phyloP scores from a whole-genome alignment of 805 yeast genomes.

The Sungouiozyma ichnusensis region DNA sequence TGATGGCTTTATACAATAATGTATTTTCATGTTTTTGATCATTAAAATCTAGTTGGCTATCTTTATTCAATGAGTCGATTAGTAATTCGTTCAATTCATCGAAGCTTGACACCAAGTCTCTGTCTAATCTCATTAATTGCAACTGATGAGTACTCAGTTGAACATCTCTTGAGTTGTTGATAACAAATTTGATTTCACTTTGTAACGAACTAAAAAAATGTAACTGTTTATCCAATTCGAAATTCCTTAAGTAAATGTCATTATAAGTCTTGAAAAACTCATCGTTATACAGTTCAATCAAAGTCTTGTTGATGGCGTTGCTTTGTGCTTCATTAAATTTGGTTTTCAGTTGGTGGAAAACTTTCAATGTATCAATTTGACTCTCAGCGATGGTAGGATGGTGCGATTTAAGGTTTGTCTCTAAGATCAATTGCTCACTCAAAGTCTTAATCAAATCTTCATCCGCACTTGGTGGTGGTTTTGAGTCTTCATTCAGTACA shows the following conservation, averaged over 20 bases:
- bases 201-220: conserved; percentile 89
- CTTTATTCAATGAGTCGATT: conserved; percentile 53
- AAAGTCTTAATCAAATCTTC: conserved; percentile 20
- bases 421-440: conserved; percentile 23
- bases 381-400: conserved; percentile 24
- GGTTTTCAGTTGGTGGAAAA: conserved; percentile 9
- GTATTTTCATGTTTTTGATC: conserved; percentile 84
- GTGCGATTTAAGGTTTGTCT: conserved; percentile 14
- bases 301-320: conserved; percentile 22
- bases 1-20: conserved; percentile 55
- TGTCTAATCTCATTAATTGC: conserved; percentile 55
- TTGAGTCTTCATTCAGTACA: not conserved
- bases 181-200: conserved; percentile 72
- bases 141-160: conserved; percentile 59
- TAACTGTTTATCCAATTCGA: conserved; percentile 77
- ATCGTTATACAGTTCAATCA: conserved; percentile 24
- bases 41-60: conserved; percentile 70
- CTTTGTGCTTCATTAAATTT: conserved; percentile 20
- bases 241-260: conserved; percentile 26
- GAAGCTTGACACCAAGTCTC: conserved; percentile 59
- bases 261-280: conserved; percentile 37
- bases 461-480: too few relatives aligned
- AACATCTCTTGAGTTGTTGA: conserved; percentile 58
- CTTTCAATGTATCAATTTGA: conserved; percentile 21
- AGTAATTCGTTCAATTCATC: conserved; percentile 65